A percentile compares a stretch with the other conserved stretches of the same genome.
Conservation (phyloP, 2,329 filamentous ascomycete species). For the Fusarium sacchari region DNA sequence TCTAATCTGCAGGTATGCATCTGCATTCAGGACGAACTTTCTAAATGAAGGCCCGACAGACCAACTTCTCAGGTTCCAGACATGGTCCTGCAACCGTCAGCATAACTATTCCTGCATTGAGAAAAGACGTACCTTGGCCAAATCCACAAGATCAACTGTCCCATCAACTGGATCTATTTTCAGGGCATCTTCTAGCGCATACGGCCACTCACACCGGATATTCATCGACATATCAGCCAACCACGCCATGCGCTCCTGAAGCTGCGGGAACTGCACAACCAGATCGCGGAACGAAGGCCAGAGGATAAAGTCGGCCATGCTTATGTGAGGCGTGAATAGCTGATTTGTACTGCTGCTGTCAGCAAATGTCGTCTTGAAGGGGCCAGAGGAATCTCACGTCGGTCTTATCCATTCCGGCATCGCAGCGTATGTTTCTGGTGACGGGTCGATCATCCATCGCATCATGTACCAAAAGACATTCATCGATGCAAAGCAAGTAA, state of each 20-base stretch:
- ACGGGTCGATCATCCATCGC: conserved; percentile 19
- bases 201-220: conserved; percentile 17
- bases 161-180: background rate
- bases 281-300: conserved; percentile 18
- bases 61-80: conserved; percentile 15
- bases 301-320: conserved; percentile 14
- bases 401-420: conserved; percentile 29
- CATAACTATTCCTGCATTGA: no score
- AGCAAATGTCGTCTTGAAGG: accelerated
- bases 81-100: background rate
- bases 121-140: conserved; percentile 23
- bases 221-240: background rate
- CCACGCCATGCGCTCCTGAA: conserved; percentile 28
- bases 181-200: background rate
- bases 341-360: background rate
- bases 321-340: conserved; percentile 12
- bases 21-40: background rate
- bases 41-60: conserved; percentile 17
- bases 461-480: conserved; percentile 22
- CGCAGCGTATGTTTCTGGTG: conserved; percentile 9
- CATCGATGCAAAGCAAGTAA: conserved; percentile 18
- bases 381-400: background rate
- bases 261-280: conserved; percentile 2
- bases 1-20: background rate
- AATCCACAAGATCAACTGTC: background rate